Evolutionary conservation across 2,329 filamentous ascomycete genomes (phyloP).

Genomic region (Epichloe bromicola): DNA sequence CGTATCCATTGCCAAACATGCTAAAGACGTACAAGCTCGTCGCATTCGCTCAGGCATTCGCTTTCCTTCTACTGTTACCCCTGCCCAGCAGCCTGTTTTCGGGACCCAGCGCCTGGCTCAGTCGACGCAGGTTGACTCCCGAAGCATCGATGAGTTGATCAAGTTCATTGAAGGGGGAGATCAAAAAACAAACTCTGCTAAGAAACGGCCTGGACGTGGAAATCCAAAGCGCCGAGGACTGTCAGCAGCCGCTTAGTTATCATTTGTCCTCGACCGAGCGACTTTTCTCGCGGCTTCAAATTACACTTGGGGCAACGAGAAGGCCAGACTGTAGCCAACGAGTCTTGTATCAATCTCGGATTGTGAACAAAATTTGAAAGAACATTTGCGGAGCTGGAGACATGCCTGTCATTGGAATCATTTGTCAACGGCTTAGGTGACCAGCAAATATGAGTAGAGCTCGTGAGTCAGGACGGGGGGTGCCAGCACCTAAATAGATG

Average conservation of each 20-base stretch:
- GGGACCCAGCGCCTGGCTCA: conserved; percentile 18
- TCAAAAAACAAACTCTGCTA: conserved; percentile 36
- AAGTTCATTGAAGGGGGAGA: conserved; percentile 85
- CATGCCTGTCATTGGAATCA: neutral
- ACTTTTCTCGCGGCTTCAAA: neutral
- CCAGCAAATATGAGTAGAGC: neutral
- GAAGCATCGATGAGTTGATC: conserved; percentile 85
- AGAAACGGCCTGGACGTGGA: conserved; percentile 40
- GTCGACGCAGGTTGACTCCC: conserved; percentile 46
- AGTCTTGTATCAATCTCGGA: neutral
- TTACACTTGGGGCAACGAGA: neutral
- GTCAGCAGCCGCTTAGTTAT: conserved; percentile 2
- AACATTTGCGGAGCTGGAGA: neutral
- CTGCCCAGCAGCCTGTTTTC: conserved; percentile 15
- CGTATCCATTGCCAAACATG: conserved; percentile 85
- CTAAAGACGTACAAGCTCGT: conserved; percentile 70
- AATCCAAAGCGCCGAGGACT: conserved; percentile 42
- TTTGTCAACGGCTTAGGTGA: neutral
- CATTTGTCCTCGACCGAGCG: neutral
- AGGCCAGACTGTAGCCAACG: neutral
- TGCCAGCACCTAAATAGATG: neutral
- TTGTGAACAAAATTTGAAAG: neutral
- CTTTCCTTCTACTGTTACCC: conserved; percentile 34
- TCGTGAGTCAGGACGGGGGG: neutral
- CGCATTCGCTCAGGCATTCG: conserved; percentile 58